Base-by-base conservation (phyloP, 495 filamentous ascomycete genomes). In the Tuber magnatum region DNA sequence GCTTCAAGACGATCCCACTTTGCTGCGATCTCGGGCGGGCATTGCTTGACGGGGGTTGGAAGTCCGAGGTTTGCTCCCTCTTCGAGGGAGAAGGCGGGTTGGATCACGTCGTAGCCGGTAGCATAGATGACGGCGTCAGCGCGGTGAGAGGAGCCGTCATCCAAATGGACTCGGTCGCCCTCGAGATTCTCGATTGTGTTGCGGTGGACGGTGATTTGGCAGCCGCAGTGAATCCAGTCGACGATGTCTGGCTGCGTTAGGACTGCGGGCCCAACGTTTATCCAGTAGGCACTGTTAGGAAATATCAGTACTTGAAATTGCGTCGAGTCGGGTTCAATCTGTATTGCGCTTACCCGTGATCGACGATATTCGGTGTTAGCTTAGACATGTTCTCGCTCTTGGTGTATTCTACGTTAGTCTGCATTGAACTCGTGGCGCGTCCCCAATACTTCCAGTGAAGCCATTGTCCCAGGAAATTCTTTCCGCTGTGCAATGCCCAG, bases 1-100 rank as follows among this genome's bases (percentile, higher is more conserved):
- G 44, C 8, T 51, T 78, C 78, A 0, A 84, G 77, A 39, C 70
- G 8, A 1, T 74, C 70, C 78, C 76, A 82, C 32, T 80, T 77
- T 3, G 0, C 28, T 6, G 1, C 6, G 14, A 35, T 18, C 4
- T 65, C 71, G 32, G 48, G 61, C 2, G 71, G 71, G n/a, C 76
- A 76, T 8, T 43, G 51, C 61, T 70, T 74, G 38, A 46, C 22
- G 40, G n/a, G 38, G 12, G 51, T 43, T 3, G 43, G 48, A 40
- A 76, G 68, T 4, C 73, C 68, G 2, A 79, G 71, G 8, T 48
- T 42, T 32, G 71, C 70, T 18, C 68, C 51, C 42, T 70, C 70
- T 16, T 75, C 70, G 44, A 46, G 39, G 48, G 74, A 74, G 48
- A 73, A 76, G 38, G 74, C 70, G 1, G 46, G 39, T 32, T 74